Base-by-base conservation (phyloP, 202 grass and related monocot species). In the Musa balbisiana region DNA sequence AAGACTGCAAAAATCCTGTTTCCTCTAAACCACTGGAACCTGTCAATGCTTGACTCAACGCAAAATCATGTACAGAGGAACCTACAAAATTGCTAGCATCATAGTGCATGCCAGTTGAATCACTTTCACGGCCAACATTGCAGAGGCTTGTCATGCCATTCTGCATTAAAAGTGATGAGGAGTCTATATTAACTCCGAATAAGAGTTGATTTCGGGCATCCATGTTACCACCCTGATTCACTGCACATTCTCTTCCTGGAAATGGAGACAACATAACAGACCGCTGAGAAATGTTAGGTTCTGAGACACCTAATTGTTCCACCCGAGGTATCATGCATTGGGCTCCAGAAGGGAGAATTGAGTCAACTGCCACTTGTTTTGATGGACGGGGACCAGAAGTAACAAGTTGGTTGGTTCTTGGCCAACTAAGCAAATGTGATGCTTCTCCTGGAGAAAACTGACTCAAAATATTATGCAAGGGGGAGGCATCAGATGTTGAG, bases 171-270 rank as follows among this genome's bases (percentile, higher is more conserved):
- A 76, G 74, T 20, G 74, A 21, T 51, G 73, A 51, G 17, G 74
- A 51, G 23, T 76, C 74, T 50, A 76, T 25, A 27, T 76, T 76
- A 63, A 64, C 58, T 13, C 74, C 74, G 64, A 76, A 76, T 17
- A 76, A 63, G n/a, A 64, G 33, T 50, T 76, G 27, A 51, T 55
- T 76, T n/a, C 64, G 74, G 33, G 29, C 10, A 62, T 64, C 58
- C 26, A 63, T 64, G 58, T 14, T 63, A 15, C n/a, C 29, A 63
- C 51, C n/a, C 21, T 76, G 58, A 64, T 76, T 43, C n/a, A 64
- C 58, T 11, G 53, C 6, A 27, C 27, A 76, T 17, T 76, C 74
- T 49, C 55, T 76, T 23, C 55, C 27, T 10, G 74, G 74, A 76
- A 76, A 76, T 51, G 74, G 74, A 25, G 58, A 17, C 74, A 76